Base-by-base conservation (phyloP, 352 stramenopile genomes). In the Globisporangium irregulare region DNA sequence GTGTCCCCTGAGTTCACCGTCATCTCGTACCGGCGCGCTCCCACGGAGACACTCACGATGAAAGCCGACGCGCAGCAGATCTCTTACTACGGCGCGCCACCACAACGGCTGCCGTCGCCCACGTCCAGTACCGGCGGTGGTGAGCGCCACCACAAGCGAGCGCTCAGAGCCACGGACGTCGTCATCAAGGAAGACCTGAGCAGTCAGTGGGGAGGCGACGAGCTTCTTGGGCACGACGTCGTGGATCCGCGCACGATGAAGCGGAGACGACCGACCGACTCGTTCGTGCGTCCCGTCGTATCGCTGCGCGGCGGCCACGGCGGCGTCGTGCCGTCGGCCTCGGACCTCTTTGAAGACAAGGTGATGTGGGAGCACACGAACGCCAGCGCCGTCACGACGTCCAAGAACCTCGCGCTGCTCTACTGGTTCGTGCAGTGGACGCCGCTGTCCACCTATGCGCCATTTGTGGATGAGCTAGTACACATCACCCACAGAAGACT, bases 21-120 rank as follows among this genome's bases (percentile, higher is more conserved):
- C 64, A 88, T 91, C 55, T 91, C 83, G n/a, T 91, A 90, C 54
- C 74, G 81, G 14, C 81, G 83, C 55, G 83, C 83, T 25, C 79
- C 81, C 12, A 62, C 22, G n/a, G 74, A 84, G 54, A 60, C 46
- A 20, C 51, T 68, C 43, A 24, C 22, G 10, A 18, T 58, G 41
- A 57, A 51, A 7, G 34, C 25, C 20, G 64, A 69, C 20, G 24
- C 27, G 41, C 64, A 63, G n/a, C 54, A 68, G 34, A 51, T 55
- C 3, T 58, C 56, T 4, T 48, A 64, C 38, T 50, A 64, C 8
- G 48, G 43, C 7, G 50, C 27, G 10, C 4, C 56, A 24, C 24
- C 56, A 18, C 24, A 57, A 14, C 25, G 29, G 18, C 57, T 54
- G 20, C 27, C 22, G 46, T 63, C 60, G 6, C 55, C 41, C 4